A percentile compares a stretch with the other conserved stretches of the same genome.
Evolutionary conservation across 164 flowering plant species (phyloP).

Genomic region (Liriodendron chinense): DNA sequence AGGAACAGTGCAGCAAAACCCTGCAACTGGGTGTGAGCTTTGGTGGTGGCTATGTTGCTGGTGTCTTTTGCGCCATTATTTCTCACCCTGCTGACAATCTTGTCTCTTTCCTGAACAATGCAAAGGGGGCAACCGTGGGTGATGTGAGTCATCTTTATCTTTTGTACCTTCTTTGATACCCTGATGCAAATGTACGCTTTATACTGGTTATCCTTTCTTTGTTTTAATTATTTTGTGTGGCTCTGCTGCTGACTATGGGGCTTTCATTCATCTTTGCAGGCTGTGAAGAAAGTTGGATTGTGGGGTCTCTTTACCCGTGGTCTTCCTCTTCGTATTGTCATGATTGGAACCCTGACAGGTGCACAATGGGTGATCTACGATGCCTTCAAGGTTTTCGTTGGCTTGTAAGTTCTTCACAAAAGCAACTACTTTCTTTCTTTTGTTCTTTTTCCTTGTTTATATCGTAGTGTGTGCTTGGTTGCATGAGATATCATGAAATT

Average conservation of each 20-base stretch:
- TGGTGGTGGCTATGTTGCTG: conserved; percentile 86
- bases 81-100: conserved; percentile 95
- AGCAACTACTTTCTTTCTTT: background rate
- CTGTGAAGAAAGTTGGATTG: conserved; percentile 68
- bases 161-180: background rate
- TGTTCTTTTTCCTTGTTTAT: background rate
- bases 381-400: conserved; percentile 78
- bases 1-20: conserved; percentile 64
- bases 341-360: conserved; percentile 91
- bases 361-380: conserved; percentile 87
- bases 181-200: background rate
- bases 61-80: conserved; percentile 73
- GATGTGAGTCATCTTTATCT: conserved; percentile 53
- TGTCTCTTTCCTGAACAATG: conserved; percentile 90
- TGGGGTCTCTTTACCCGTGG: conserved; percentile 85
- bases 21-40: conserved; percentile 85
- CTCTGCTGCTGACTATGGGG: background rate
- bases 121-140: conserved; percentile 79
- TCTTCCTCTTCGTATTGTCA: conserved; percentile 85
- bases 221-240: background rate
- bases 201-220: background rate
- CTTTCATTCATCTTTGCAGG: conserved; percentile 39
- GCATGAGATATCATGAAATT: background rate
- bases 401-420: conserved; percentile 52
- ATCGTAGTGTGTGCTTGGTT: background rate